Evolutionary conservation across 73 alveolate species (phyloP).

Genomic region (Tetrahymena malaccensis): DNA sequence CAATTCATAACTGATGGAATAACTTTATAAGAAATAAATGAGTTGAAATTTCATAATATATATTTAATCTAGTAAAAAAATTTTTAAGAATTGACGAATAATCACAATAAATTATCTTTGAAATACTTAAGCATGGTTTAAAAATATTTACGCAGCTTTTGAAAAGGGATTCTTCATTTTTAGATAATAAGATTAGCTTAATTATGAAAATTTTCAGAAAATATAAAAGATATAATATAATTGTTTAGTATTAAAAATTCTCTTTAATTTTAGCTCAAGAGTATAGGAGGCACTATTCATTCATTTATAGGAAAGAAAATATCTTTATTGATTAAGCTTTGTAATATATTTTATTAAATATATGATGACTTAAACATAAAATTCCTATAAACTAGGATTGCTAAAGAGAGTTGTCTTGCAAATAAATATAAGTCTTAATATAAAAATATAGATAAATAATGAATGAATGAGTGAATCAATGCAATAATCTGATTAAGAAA

Average conservation of each 20-base stretch:
- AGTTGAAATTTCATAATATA: not conserved
- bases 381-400: not conserved
- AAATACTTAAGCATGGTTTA: not conserved
- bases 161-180: not conserved
- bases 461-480: too few species aligned
- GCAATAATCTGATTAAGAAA: not conserved
- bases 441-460: not conserved
- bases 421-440: too few species aligned
- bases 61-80: not conserved
- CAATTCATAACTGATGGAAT: not conserved
- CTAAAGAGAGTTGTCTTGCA: not conserved
- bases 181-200: not conserved
- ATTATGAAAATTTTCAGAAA: not conserved
- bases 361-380: too few species aligned
- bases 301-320: not conserved
- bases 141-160: not conserved
- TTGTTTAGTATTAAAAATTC: not conserved
- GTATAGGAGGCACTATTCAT: not conserved
- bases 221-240: too few species aligned
- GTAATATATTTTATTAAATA: too few species aligned
- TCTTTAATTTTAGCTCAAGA: not conserved
- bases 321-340: not conserved
- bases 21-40: not conserved
- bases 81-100: too few species aligned
- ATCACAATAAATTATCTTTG: too few species aligned